Base-by-base conservation (phyloP, 371 early-diverging fungal species). In the Mortierella polycephala region DNA sequence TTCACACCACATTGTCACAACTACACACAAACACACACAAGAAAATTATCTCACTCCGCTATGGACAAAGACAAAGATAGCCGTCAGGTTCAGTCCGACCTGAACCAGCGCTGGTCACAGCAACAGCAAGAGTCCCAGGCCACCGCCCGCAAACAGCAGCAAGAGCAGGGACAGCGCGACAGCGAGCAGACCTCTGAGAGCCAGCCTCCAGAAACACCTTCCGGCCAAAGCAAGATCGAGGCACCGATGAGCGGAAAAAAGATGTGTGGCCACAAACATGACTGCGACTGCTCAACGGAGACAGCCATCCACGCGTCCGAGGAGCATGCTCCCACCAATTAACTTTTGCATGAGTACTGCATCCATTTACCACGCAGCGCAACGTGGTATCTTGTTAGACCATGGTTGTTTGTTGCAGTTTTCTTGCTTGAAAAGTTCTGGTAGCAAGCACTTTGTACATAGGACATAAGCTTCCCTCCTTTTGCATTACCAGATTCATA, bases 211-310 rank as follows among this genome's bases (percentile, higher is more conserved):
- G 71, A 63, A 23, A 70, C 71, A 12, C 71, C 71, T 5, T 70
- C 71, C 21, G 71, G 71, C 47, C 64, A 64, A 45, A 70, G 71
- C 71, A 70, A 64, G 13, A 70, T 70, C 41, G 71, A 70, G 64
- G 71, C 71, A 30, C 71, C 71, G 18, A 70, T 70, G 71, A 64
- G 64, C 13, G 71, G 71, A 51, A 16, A 44, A 39, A 70, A 70
- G 71, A 49, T 70, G 64, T 70, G 71, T 60, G 60, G 60, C 55
- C 71, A 70, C 45, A 55, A 20, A 54, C 45, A 45, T 44, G 71
- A 70, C 46, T 70, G 71, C 71, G 60, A 70, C 49, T 70, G 71
- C 55, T 58, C 71, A 11, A 70, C 71, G 11, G 60, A 70, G 60
- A 5, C 13, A 11, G 71, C 71, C 49, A 70, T 70, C 13, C 71